Base-by-base conservation (phyloP, 306 rosid genomes). In the Prunus padus region DNA sequence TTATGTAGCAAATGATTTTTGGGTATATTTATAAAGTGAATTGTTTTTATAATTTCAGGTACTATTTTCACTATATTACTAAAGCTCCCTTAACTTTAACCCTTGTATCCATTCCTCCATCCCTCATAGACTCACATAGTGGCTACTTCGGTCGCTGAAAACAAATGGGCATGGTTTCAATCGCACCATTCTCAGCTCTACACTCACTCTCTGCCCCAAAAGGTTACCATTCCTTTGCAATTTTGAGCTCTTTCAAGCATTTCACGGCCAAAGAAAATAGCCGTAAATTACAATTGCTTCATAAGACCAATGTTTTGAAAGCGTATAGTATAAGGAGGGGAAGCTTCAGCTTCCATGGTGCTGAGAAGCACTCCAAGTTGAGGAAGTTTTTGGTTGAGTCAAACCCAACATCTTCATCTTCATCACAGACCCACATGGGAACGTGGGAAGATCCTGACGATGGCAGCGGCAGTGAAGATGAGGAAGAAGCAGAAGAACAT, bases 401-500 rank as follows among this genome's bases (percentile, higher is more conserved):
- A 14, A 59, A 79, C 69, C 83, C 67, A 80, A 76, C 45, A 63
- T 80, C 82, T 15, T 56, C 45, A 63, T 80, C 83, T 15, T 56
- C 75, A 31, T 75, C 67, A 31, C 75, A 70, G 74, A 78, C 75
- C 9, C 84, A 19, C 26, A 60, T 26, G 64, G 89, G 82, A 77
- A 69, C 80, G 76, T 90, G 96, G 98, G 98, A 95, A 84, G 91
- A 86, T 70, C 96, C 97, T 18, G 96, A 92, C 55, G 78, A 81
- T 82, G 91, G 85, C 62, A 87, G 86, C 66, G 91, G 77, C 44
- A 89, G 92, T 49, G 97, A 90, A 22, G 63, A n/a, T 61, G 96
- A 73, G 13, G 84, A 85, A 8, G 87, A 85, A 59, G 82, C 80
- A 77, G 84, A 84, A 52, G 88, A 84, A 71, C 80, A 83, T 82